Conservation (phyloP, 129 eudicot species). For the Silybum marianum region DNA sequence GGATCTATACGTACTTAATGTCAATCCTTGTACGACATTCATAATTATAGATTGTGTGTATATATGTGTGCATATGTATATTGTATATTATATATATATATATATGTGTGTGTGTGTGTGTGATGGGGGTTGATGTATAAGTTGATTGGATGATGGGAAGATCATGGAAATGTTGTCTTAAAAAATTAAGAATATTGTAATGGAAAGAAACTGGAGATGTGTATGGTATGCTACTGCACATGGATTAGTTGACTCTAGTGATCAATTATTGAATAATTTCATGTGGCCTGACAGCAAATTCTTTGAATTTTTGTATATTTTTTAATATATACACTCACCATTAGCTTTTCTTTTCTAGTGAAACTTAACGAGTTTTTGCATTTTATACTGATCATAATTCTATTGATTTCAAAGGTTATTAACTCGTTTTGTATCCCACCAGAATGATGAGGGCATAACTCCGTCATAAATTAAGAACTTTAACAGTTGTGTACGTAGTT, state of each 20-base stretch:
- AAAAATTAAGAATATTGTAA: constrained; percentile 2
- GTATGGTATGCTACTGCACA: constrained; percentile 23
- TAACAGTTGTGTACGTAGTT: no score
- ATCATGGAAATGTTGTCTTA: constrained; percentile 16
- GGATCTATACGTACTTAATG: neutral
- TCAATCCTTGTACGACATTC: neutral
- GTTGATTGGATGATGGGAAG: constrained; percentile 21
- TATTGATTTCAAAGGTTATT: neutral
- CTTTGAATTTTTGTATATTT: constrained; percentile 2
- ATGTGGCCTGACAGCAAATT: constrained; percentile 26
- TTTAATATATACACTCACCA: neutral
- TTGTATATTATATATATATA: neutral
- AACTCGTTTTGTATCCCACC: neutral
- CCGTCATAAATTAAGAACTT: no score
- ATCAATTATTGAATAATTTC: constrained; percentile 29
- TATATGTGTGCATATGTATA: neutral
- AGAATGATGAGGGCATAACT: neutral
- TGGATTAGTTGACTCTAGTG: constrained; percentile 35
- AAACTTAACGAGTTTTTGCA: constrained; percentile 1
- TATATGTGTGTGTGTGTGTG: neutral
- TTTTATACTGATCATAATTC: neutral
- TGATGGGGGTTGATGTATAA: neutral
- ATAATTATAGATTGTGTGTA: neutral
- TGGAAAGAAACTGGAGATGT: constrained; percentile 25
- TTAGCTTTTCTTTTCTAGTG: neutral